These are phyloP conservation scores for Nakaseomyces nivariensis DNA, from an alignment of 1,139 yeast genomes.

Conservation along the genomic window DNA sequence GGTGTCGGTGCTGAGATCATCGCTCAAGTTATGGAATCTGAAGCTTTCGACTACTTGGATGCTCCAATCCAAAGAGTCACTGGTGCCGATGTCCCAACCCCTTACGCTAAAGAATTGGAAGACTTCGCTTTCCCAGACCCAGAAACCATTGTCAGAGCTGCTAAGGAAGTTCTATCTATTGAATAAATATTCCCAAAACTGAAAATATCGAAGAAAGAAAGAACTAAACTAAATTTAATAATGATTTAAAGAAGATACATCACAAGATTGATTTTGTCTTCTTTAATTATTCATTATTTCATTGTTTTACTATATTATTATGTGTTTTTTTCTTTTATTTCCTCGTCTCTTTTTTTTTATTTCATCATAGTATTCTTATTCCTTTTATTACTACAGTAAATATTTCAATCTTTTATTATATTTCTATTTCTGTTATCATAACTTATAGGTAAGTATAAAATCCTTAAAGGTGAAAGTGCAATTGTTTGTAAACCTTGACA, in stretches of 20 bases:
- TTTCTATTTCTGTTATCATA: not conserved
- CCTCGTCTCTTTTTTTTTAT: not conserved
- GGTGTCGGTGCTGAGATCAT: slow-evolving; percentile 98
- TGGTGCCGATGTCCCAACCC: slow-evolving; percentile 99
- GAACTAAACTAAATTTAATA: not conserved
- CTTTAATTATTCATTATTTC: not conserved
- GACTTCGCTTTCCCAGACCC: slow-evolving; percentile 98
- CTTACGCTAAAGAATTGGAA: slow-evolving; percentile 93
- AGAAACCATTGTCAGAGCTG: slow-evolving; percentile 82
- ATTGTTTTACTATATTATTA: not conserved
- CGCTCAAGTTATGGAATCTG: slow-evolving; percentile 97
- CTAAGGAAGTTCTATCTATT: slow-evolving; percentile 78
- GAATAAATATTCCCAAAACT: slow-evolving; percentile 24
- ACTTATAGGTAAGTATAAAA: too few species aligned
- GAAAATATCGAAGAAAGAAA: not conserved
- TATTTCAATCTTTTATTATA: not conserved
- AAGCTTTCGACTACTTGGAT: slow-evolving; percentile 95
- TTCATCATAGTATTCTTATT: not conserved
- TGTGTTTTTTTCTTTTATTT: too few species aligned
- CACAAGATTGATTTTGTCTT: not conserved
- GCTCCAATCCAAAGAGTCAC: slow-evolving; percentile 98
- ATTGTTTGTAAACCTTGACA: too few species aligned
- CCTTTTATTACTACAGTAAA: not conserved
- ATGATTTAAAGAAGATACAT: not conserved
- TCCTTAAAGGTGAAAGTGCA: too few species aligned